Evolutionary conservation across 2,329 filamentous ascomycete species (phyloP).

Genomic region (Mollisiaceae sp.): DNA sequence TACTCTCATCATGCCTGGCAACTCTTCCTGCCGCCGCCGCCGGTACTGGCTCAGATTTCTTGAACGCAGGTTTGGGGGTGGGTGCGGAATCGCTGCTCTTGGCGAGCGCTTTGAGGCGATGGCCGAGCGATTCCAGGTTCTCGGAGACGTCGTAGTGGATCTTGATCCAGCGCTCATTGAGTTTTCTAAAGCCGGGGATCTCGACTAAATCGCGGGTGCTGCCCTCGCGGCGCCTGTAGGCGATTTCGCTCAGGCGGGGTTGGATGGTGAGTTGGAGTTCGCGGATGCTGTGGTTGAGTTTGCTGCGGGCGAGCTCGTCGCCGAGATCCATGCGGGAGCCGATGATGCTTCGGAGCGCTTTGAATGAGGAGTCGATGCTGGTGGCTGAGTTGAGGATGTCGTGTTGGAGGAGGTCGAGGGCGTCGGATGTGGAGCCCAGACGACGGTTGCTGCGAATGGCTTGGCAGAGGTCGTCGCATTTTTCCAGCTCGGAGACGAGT

Average conservation of each 20-base stretch:
- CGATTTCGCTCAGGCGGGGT: constrained; percentile 25
- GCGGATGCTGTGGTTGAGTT: constrained; percentile 14
- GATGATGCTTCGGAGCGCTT: constrained; percentile 19
- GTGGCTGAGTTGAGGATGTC: constrained; percentile 15
- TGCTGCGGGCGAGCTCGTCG: constrained; percentile 23
- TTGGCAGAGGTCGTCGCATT: constrained; percentile 27
- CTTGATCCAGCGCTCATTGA: constrained; percentile 13
- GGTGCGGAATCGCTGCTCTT: neutral
- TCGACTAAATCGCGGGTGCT: neutral
- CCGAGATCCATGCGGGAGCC: constrained; percentile 34
- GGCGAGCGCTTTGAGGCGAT: constrained; percentile 14
- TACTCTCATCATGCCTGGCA: neutral
- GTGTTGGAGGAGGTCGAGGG: constrained; percentile 28
- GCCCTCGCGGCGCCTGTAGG: constrained; percentile 6
- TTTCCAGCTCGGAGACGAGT: constrained; percentile 22
- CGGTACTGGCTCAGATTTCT: neutral
- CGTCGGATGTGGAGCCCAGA: constrained; percentile 23
- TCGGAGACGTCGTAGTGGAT: constrained; percentile 20
- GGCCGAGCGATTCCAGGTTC: constrained; percentile 16
- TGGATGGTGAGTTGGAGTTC: constrained; percentile 23
- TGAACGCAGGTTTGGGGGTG: neutral
- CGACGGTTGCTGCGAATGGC: constrained; percentile 25
- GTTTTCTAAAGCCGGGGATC: constrained; percentile 26
- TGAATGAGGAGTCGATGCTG: constrained; percentile 22
- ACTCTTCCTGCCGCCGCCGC: no score